These are phyloP conservation scores for Pyrenochaeta sp. DNA, from an alignment of 2,329 filamentous ascomycete species.

Conservation along the genomic window DNA sequence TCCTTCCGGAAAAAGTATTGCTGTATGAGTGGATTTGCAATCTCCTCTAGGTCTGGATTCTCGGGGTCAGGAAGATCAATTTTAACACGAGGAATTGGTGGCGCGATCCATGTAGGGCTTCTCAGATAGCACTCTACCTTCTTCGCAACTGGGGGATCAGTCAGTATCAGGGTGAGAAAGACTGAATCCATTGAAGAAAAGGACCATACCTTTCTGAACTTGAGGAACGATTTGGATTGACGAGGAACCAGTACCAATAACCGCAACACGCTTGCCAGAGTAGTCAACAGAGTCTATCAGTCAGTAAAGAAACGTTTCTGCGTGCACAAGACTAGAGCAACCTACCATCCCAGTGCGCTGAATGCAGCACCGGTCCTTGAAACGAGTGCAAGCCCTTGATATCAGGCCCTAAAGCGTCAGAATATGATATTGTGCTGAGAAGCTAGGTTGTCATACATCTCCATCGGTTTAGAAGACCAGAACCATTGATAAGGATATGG, in stretches of 20 bases:
- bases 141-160: constrained; percentile 1
- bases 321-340: neutral
- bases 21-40: constrained; percentile 2
- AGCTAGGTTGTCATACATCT: constrained; percentile 3
- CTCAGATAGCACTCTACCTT: constrained; percentile 23
- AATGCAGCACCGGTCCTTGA: constrained; percentile 3
- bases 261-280: constrained; percentile 34
- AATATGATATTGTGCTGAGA: neutral
- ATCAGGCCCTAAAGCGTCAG: constrained; percentile 4
- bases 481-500: constrained; percentile 31
- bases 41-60: neutral
- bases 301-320: neutral
- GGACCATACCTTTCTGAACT: constrained; percentile 15
- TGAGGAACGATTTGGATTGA: constrained; percentile 50
- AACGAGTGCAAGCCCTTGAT: constrained; percentile 3
- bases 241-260: constrained; percentile 45
- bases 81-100: constrained; percentile 1
- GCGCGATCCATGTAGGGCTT: constrained; percentile 9
- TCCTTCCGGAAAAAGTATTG: constrained; percentile 7
- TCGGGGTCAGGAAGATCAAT: neutral
- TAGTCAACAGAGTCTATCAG: constrained; percentile 16
- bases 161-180: neutral
- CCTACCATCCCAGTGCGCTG: constrained; percentile 4
- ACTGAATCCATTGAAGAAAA: neutral
- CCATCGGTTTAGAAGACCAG: constrained; percentile 29